Base-by-base conservation (phyloP, 2,329 filamentous ascomycete genomes). In the Beauveria pseudobassiana region DNA sequence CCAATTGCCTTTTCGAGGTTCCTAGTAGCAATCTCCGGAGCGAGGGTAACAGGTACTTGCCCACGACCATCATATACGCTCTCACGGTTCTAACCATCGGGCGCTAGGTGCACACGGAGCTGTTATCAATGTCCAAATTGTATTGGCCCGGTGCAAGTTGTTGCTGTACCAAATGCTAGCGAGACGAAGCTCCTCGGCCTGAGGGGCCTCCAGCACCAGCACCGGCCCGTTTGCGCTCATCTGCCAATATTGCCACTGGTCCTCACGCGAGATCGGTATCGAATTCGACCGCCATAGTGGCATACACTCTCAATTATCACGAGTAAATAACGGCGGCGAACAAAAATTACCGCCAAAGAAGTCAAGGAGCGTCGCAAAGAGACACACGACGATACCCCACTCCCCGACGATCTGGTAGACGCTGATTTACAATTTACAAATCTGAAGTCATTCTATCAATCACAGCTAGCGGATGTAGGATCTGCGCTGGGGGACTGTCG, bases 111-210 rank as follows among this genome's bases (percentile, higher is more conserved):
- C 73, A 93, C 91, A 20, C 84, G 95, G 66, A 97, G 93, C 72
- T 99, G 95, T 75, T 98, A 95, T 78, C 91, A 96, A 72, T 99
- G 95, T 69, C 95, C 95, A 0, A 80, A 93, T 65, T 99, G 95
- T 74, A 87, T 90, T 30, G 87, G 91, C 0, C 89, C 91, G 14
- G 82, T 98, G 46, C 82, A 87, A 22, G 87, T 95, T 58, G 89
- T 86, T 59, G 86, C 87, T 22, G 76, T 93, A 63, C 88, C 92
- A 60, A 77, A 81, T 42, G 71, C 79, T 2, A 71, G 78, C 28
- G 79, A 81, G 73, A 66, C 74, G 22, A 75, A 69, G 61, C 77
- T 78, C 45, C 74, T 80, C 5, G 72, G 16, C 71, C 78, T n/a
- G 81, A 81, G 46, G 62, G 65, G 65, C 69, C 55, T 16, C 70